A percentile compares a stretch with the other conserved stretches of the same genome.
Conservation (phyloP, 352 stramenopile species). For the Globisporangium okanoganense region DNA sequence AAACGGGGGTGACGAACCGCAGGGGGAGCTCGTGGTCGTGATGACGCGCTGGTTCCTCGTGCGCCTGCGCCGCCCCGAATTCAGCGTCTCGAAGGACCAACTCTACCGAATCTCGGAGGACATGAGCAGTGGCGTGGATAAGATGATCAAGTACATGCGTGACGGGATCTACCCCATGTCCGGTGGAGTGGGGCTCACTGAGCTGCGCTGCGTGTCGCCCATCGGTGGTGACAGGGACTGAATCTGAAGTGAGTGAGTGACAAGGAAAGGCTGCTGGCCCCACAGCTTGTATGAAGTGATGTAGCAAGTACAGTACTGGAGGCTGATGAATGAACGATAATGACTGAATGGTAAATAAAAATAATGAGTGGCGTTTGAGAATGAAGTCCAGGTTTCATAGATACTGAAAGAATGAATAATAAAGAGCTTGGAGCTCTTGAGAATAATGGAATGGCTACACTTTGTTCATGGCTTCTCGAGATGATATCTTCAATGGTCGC, state of each 20-base stretch:
- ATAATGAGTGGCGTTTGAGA: too few species aligned
- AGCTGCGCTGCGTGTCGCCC: background rate
- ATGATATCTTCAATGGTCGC: too few species aligned
- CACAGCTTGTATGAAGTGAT: background rate
- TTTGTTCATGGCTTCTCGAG: too few species aligned
- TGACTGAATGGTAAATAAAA: too few species aligned
- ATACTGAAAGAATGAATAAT: too few species aligned
- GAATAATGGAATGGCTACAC: too few species aligned
- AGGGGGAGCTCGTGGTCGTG: background rate
- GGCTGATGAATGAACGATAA: background rate
- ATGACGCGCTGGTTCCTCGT: constrained; percentile 10
- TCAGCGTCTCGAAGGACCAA: constrained; percentile 1
- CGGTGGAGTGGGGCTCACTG: background rate
- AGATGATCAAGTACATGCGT: constrained; percentile 7
- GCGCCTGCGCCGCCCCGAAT: background rate
- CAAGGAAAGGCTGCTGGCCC: background rate
- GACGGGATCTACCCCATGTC: constrained; percentile 3
- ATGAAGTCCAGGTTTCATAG: too few species aligned
- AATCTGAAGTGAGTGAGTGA: background rate
- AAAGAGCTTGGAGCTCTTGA: too few species aligned
- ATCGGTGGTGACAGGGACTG: background rate
- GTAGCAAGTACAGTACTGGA: background rate
- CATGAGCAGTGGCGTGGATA: background rate
- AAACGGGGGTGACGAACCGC: background rate
- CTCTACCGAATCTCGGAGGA: constrained; percentile 3